These are phyloP conservation scores for Phellopilus nigrolimitatus DNA, from an alignment of 1,284 basidiomycete genomes.

Conservation along the genomic window DNA sequence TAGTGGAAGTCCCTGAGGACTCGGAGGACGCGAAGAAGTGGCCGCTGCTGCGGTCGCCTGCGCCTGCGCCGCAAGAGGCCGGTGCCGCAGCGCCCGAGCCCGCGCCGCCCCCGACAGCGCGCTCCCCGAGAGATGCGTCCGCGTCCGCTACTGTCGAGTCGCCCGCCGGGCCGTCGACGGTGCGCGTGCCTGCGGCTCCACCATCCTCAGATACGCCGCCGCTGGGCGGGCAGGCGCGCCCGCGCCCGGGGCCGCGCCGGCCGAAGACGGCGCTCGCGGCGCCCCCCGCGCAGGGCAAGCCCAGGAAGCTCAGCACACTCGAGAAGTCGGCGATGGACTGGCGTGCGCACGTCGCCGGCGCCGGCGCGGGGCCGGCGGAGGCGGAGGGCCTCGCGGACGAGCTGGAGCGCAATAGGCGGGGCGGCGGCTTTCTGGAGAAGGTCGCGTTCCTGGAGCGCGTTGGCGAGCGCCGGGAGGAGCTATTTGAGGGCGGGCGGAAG, in stretches of 20 bases:
- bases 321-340: conserved; percentile 84
- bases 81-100: too few relatives aligned
- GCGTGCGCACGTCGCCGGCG: conserved; percentile 50
- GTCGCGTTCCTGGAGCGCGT: conserved; percentile 76
- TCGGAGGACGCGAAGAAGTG: conserved; percentile 71
- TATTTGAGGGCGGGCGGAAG: conserved; percentile 49
- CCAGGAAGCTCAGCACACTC: conserved; percentile 73
- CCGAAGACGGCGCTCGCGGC: conserved; percentile 49
- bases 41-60: too few relatives aligned
- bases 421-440: conserved; percentile 68
- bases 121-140: background rate
- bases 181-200: too few relatives aligned
- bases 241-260: conserved; percentile 59
- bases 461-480: conserved; percentile 61
- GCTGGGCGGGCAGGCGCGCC: conserved; percentile 21
- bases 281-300: conserved; percentile 44
- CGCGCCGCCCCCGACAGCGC: too few relatives aligned
- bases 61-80: background rate
- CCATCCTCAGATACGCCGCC: conserved; percentile 18
- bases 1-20: conserved; percentile 63
- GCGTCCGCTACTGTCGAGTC: conserved; percentile 16
- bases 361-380: conserved; percentile 26
- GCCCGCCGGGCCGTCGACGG: too few relatives aligned
- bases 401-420: conserved; percentile 61
- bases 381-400: conserved; percentile 52